Evolutionary conservation across 164 flowering plant species (phyloP).

Genomic region (Liquidambar formosana): DNA sequence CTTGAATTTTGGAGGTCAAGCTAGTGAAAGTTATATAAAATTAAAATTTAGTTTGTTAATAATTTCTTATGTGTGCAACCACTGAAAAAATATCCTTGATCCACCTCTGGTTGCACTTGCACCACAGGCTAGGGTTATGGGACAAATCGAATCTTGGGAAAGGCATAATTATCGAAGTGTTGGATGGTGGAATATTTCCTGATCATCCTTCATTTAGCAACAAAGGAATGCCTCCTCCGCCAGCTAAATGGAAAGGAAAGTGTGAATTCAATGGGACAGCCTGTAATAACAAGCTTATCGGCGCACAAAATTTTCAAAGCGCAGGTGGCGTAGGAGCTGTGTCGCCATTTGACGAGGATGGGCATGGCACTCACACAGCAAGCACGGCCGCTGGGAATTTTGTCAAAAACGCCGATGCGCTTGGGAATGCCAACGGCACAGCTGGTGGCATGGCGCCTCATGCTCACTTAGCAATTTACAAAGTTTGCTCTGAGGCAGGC

Average conservation of each 20-base stretch:
- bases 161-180: conserved; percentile 46
- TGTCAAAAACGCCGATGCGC: conserved; percentile 17
- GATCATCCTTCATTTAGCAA: conserved; percentile 49
- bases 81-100: too few relatives aligned
- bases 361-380: conserved; percentile 35
- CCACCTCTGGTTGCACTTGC: too few relatives aligned
- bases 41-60: too few relatives aligned
- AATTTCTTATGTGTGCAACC: too few relatives aligned
- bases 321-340: too few relatives aligned
- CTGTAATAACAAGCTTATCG: conserved; percentile 27
- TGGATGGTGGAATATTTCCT: conserved; percentile 45
- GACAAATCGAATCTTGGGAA: conserved; percentile 38
- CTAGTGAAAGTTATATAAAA: too few relatives aligned
- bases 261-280: conserved; percentile 13
- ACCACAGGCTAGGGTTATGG: conserved; percentile 41
- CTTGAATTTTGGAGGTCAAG: too few relatives aligned
- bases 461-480: conserved; percentile 37
- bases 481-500: conserved; percentile 13
- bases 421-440: conserved; percentile 26
- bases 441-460: conserved; percentile 33
- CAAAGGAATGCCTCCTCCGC: conserved; percentile 49
- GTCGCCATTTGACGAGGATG: conserved; percentile 16
- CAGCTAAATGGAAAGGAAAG: conserved; percentile 32
- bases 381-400: conserved; percentile 31
- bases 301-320: conserved; percentile 20